Evolutionary conservation across 305 asterid genomes (phyloP).

Genomic region (Ilex paraguariensis): DNA sequence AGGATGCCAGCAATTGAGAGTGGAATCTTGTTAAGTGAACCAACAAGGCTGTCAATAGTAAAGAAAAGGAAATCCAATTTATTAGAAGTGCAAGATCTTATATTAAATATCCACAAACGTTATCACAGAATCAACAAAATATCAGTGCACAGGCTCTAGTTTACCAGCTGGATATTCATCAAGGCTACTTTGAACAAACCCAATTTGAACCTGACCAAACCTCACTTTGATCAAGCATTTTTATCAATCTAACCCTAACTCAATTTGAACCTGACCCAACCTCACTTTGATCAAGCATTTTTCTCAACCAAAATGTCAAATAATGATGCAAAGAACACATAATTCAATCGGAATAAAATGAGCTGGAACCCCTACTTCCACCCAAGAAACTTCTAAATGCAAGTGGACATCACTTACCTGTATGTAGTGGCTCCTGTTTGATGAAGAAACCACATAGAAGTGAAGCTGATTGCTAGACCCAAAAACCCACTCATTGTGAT

Average conservation of each 20-base stretch:
- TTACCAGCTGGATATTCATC: background rate
- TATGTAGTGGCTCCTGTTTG: slow-evolving; percentile 95
- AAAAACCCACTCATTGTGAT: slow-evolving; percentile 77
- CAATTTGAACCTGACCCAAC: no score
- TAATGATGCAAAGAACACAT: background rate
- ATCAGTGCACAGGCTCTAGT: background rate
- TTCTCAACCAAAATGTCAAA: no score
- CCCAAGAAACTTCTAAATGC: background rate
- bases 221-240: no score
- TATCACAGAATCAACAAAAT: no score
- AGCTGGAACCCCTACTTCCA: background rate
- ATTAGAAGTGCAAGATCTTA: no score
- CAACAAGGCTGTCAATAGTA: slow-evolving; percentile 70
- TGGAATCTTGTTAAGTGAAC: slow-evolving; percentile 91
- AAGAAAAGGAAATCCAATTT: background rate
- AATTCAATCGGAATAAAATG: background rate
- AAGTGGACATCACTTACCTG: slow-evolving; percentile 33
- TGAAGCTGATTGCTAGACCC: slow-evolving; percentile 91
- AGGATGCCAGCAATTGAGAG: slow-evolving; percentile 85
- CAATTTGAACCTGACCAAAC: no score
- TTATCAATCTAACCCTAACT: no score
- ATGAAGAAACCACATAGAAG: slow-evolving; percentile 98
- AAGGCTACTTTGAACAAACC: no score
- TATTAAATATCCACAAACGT: no score
- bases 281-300: no score